Percentiles rank a stretch among this genome's conserved stretches.
These are phyloP conservation scores for Fusarium incarnatum DNA, from an alignment of 2,329 filamentous ascomycete genomes.

Conservation along the genomic window DNA sequence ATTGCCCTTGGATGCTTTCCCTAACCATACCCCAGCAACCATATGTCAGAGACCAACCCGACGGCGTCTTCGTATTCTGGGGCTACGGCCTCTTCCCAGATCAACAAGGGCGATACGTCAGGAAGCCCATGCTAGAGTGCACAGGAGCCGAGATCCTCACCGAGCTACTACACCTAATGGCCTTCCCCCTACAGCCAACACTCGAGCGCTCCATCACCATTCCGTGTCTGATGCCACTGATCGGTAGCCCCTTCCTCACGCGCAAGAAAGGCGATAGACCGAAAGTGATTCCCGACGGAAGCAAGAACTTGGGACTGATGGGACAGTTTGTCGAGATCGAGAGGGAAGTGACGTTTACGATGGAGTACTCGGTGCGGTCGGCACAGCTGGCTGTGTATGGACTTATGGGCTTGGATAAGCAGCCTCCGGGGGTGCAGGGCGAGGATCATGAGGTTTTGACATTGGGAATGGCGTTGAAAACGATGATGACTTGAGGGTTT, in stretches of 20 bases:
- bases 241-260: slow-evolving; percentile 45
- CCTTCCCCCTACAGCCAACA: slow-evolving; percentile 41
- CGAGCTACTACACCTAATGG: slow-evolving; percentile 43
- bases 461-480: slow-evolving; percentile 45
- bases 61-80: slow-evolving; percentile 44
- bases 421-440: slow-evolving; percentile 34
- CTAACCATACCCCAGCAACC: slow-evolving; percentile 43
- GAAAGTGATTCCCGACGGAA: slow-evolving; percentile 40
- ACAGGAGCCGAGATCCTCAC: slow-evolving; percentile 45
- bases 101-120: slow-evolving; percentile 41
- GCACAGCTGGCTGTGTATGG: slow-evolving; percentile 45
- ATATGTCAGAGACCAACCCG: slow-evolving; percentile 41
- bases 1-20: slow-evolving; percentile 46
- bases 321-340: slow-evolving; percentile 47
- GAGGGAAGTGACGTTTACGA: slow-evolving; percentile 46
- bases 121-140: slow-evolving; percentile 45
- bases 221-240: slow-evolving; percentile 43
- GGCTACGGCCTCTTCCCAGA: slow-evolving; percentile 46
- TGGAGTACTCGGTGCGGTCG: slow-evolving; percentile 46
- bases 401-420: slow-evolving; percentile 42
- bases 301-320: slow-evolving; percentile 45
- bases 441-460: slow-evolving; percentile 42
- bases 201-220: slow-evolving; percentile 41
- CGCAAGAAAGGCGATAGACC: slow-evolving; percentile 44
- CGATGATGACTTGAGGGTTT: slow-evolving; percentile 39